A percentile compares a stretch with the other conserved stretches of the same genome.
Evolutionary conservation across 306 rosid genomes (phyloP).

Genomic region (Hylodesmum podocarpum): DNA sequence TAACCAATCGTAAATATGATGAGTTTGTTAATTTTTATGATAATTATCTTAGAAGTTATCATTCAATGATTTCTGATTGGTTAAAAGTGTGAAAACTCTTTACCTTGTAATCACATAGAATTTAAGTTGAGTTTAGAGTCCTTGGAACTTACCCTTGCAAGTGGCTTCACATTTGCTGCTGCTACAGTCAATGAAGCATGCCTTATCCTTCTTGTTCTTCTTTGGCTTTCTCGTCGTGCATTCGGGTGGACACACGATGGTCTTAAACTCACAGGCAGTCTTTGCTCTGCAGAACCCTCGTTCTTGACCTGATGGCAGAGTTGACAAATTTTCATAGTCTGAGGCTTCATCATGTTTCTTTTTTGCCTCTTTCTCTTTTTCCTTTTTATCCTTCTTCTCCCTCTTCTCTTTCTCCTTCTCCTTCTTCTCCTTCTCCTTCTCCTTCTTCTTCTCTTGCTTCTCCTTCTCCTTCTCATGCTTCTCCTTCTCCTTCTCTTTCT

Average conservation of each 20-base stretch:
- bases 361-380: not conserved
- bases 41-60: no score
- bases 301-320: conserved; percentile 47
- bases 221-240: conserved; percentile 64
- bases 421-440: not conserved
- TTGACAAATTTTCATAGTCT: conserved; percentile 35
- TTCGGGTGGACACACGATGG: conserved; percentile 56
- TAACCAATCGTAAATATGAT: no score
- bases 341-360: conserved; percentile 10
- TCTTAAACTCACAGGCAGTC: conserved; percentile 44
- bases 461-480: not conserved
- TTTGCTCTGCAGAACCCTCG: conserved; percentile 52
- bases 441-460: not conserved
- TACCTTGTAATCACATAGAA: no score
- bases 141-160: conserved; percentile 66
- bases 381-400: not conserved
- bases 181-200: conserved; percentile 63
- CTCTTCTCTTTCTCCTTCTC: not conserved
- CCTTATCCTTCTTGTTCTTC: conserved; percentile 70
- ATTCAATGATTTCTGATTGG: no score
- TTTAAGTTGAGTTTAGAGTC: no score
- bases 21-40: no score
- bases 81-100: no score
- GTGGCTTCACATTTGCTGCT: conserved; percentile 74
- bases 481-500: not conserved